Evolutionary conservation across 1,284 basidiomycete species (phyloP).

Genomic region (Cutaneotrichosporon dermatis): DNA sequence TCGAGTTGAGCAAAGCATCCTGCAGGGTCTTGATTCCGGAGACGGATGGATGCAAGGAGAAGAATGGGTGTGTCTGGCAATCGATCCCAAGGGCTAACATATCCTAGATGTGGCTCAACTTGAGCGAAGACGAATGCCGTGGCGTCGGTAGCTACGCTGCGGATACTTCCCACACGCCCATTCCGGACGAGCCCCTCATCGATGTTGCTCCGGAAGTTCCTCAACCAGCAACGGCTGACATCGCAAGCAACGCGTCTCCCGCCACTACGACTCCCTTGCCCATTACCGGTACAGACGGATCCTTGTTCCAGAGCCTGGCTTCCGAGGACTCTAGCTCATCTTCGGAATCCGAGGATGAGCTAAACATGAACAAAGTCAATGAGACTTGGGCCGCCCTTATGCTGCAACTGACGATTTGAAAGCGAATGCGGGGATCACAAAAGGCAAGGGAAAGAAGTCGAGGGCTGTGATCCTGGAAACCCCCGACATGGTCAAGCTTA

Average conservation of each 20-base stretch:
- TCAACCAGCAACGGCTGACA: background rate
- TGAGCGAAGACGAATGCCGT: constrained; percentile 60
- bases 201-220: background rate
- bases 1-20: constrained; percentile 52
- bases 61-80: constrained; percentile 67
- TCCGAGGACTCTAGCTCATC: constrained; percentile 11
- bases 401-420: constrained; percentile 45
- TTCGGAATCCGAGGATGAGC: constrained; percentile 50
- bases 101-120: constrained; percentile 63
- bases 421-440: constrained; percentile 1
- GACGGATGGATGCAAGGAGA: constrained; percentile 85
- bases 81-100: constrained; percentile 10
- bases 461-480: constrained; percentile 44
- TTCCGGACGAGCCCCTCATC: constrained; percentile 9
- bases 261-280: background rate
- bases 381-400: constrained; percentile 53
- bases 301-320: constrained; percentile 33
- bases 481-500: constrained; percentile 53
- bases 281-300: constrained; percentile 10
- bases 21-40: constrained; percentile 41
- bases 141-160: constrained; percentile 28
- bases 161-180: background rate
- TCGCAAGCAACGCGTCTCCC: no score
- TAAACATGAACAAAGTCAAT: constrained; percentile 55
- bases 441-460: constrained; percentile 41